Conservation (phyloP, 2,329 filamentous ascomycete species). For the Septoria petroselini region DNA sequence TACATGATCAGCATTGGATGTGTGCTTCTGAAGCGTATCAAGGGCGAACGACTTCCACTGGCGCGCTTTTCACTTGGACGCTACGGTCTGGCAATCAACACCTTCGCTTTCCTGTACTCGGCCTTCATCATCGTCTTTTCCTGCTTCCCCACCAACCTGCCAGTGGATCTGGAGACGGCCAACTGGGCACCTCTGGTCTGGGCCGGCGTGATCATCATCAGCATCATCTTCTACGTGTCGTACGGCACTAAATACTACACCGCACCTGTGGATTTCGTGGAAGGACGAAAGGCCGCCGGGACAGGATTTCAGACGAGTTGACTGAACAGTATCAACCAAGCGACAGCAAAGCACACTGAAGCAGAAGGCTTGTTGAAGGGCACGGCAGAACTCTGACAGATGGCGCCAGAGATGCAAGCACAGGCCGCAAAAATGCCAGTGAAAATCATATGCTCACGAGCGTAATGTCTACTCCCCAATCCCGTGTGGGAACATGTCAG, state of each 20-base stretch:
- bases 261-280: conserved; percentile 34
- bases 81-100: conserved; percentile 31
- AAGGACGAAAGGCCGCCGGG: conserved; percentile 29
- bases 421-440: no score
- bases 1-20: conserved; percentile 41
- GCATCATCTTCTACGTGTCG: conserved; percentile 29
- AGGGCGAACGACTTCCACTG: conserved; percentile 27
- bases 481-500: no score
- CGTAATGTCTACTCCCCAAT: no score
- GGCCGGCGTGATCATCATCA: conserved; percentile 30
- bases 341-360: not conserved
- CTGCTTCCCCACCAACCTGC: conserved; percentile 34
- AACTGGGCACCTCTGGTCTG: conserved; percentile 37
- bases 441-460: no score
- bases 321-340: not conserved
- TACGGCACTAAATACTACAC: conserved; percentile 33
- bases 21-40: conserved; percentile 29
- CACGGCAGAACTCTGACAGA: not conserved
- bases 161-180: conserved; percentile 27
- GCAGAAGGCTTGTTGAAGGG: not conserved
- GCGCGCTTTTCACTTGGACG: conserved; percentile 32
- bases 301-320: conserved; percentile 29
- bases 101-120: conserved; percentile 32
- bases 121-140: conserved; percentile 34
- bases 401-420: not conserved